Percentiles rank a stretch among this genome's conserved stretches.
Evolutionary conservation across 2,329 filamentous ascomycete species (phyloP).

Genomic region (Ophiostoma sp.): DNA sequence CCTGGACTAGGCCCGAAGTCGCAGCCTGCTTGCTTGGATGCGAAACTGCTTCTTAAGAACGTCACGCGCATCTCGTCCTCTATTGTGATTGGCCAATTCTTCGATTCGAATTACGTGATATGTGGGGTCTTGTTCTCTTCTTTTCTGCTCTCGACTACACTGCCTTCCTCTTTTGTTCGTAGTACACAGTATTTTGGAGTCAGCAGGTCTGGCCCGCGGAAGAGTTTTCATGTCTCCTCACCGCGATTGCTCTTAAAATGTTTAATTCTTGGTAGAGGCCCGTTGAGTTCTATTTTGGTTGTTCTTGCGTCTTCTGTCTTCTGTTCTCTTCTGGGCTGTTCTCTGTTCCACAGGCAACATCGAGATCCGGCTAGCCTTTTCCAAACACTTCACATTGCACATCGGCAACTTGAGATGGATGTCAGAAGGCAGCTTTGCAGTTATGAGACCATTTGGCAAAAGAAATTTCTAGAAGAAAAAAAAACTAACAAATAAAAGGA

Average conservation of each 20-base stretch:
- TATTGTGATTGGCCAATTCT: not conserved
- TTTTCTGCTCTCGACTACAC: not conserved
- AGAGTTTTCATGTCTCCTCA: constrained; percentile 18
- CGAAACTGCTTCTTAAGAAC: not conserved
- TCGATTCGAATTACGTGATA: not conserved
- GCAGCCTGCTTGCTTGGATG: not conserved
- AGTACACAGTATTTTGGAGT: constrained; percentile 10
- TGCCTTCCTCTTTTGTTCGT: constrained; percentile 5
- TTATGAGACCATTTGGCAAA: not conserved
- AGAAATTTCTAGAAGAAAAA: not conserved
- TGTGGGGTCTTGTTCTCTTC: not conserved
- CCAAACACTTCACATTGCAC: not conserved
- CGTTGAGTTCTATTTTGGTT: not conserved
- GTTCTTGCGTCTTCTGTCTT: not conserved
- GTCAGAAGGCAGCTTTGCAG: not conserved
- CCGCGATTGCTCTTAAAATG: not conserved
- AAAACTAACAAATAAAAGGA: not conserved
- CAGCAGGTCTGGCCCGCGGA: constrained; percentile 22
- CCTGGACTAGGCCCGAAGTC: not conserved
- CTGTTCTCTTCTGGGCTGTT: not conserved
- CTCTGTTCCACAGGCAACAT: not conserved
- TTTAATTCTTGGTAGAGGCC: not conserved
- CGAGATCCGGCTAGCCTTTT: not conserved
- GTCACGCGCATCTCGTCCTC: not conserved
- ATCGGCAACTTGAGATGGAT: not conserved